Conservation (phyloP, 1,139 yeast genomes). For the Zygosaccharomyces pseudobailii region DNA sequence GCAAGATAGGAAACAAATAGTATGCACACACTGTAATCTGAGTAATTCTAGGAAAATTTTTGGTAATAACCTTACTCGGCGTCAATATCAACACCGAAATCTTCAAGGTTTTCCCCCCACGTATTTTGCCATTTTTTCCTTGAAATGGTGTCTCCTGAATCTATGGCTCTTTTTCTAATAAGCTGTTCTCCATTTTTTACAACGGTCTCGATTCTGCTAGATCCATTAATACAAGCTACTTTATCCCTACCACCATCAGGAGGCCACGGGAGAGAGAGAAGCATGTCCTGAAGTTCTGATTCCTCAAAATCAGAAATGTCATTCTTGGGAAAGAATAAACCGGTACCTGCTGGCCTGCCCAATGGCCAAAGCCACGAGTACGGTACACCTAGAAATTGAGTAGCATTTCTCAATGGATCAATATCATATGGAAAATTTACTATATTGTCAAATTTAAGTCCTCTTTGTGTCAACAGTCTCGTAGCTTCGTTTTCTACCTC, state of each 20-base stretch:
- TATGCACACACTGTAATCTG: too few species aligned
- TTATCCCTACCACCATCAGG: conserved; percentile 60
- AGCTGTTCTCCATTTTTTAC: conserved; percentile 30
- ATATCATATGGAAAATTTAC: conserved; percentile 76
- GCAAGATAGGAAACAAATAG: too few species aligned
- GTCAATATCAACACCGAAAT: conserved; percentile 83
- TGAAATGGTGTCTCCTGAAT: conserved; percentile 28
- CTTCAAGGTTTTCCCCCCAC: conserved; percentile 75
- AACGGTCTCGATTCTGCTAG: conserved; percentile 14
- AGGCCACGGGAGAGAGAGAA: conserved; percentile 72
- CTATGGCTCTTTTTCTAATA: conserved; percentile 32
- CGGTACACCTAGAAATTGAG: conserved; percentile 51
- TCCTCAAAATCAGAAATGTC: conserved; percentile 38
- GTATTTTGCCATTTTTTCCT: conserved; percentile 66
- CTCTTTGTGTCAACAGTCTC: conserved; percentile 9
- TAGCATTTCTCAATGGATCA: conserved; percentile 53
- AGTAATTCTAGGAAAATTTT: too few species aligned
- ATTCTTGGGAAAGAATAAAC: conserved; percentile 47
- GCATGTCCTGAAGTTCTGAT: conserved; percentile 51
- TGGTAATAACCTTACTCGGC: conserved; percentile 39
- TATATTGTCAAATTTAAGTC: conserved; percentile 37
- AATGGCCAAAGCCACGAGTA: conserved; percentile 69
- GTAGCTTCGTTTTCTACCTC: conserved; percentile 14
- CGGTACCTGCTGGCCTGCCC: conserved; percentile 55
- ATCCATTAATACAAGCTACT: conserved; percentile 4